Conservation (phyloP, 495 filamentous ascomycete species). For the Xylaria intraflava region DNA sequence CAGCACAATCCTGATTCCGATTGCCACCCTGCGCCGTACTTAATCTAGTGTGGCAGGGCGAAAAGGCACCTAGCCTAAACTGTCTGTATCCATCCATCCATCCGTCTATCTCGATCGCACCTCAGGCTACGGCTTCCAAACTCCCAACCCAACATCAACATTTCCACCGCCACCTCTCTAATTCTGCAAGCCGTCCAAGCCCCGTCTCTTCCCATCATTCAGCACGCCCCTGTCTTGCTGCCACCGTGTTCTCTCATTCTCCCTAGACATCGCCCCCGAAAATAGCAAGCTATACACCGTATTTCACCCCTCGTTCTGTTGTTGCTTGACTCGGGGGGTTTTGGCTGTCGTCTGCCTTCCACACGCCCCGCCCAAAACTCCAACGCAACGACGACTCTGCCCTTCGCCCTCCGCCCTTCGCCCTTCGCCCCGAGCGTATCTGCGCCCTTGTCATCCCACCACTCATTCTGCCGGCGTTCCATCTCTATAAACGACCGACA, state of each 20-base stretch:
- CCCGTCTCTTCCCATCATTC: background rate
- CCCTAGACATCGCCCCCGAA: background rate
- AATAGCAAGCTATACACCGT: background rate
- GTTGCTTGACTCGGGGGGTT: background rate
- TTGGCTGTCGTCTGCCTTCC: background rate
- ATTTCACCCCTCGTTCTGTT: background rate
- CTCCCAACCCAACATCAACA: background rate
- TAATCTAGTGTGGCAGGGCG: background rate
- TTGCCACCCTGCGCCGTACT: conserved; percentile 5
- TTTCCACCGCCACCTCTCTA: too few relatives aligned
- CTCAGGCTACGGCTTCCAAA: background rate
- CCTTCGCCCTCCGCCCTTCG: background rate
- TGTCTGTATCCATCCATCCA: background rate
- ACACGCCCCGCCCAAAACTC: background rate
- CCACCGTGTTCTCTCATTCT: background rate
- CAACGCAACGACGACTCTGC: background rate
- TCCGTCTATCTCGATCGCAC: background rate
- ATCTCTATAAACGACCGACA: conserved; percentile 25
- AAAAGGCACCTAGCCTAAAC: background rate
- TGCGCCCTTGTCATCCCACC: background rate
- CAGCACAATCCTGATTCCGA: conserved; percentile 8
- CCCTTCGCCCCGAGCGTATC: background rate
- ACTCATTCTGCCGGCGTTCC: conserved; percentile 1
- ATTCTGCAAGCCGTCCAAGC: background rate
- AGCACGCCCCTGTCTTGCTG: background rate